A percentile compares a stretch with the other conserved stretches of the same genome.
Evolutionary conservation across 1,284 basidiomycete genomes (phyloP).

Genomic region (Kalmanozyma brasiliensis): DNA sequence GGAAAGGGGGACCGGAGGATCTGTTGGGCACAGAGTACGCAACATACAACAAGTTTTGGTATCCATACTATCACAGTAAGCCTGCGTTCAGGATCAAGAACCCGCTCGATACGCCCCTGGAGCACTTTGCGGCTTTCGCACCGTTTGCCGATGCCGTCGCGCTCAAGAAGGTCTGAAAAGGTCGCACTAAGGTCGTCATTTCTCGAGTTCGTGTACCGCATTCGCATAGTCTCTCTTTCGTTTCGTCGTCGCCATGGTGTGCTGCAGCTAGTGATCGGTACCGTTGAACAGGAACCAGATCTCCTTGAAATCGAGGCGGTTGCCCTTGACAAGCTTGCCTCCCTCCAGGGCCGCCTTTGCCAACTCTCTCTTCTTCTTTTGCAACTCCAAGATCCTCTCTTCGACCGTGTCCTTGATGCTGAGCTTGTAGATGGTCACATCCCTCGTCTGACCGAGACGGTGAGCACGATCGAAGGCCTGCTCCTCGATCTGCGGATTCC

Average conservation of each 20-base stretch:
- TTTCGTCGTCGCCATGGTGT: no score
- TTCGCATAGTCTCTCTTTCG: no score
- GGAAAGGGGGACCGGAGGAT: background rate
- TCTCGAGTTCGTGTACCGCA: no score
- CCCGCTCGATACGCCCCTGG: conserved; percentile 12
- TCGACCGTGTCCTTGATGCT: conserved; percentile 89
- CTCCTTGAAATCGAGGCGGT: conserved; percentile 61
- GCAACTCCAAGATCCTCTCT: conserved; percentile 80
- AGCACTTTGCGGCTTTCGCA: conserved; percentile 9
- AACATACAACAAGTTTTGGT: conserved; percentile 11
- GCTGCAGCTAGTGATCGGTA: conserved; percentile 11
- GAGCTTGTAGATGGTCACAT: conserved; percentile 92
- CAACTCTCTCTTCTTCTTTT: conserved; percentile 81
- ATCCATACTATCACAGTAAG: background rate
- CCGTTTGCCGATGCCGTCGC: conserved; percentile 16
- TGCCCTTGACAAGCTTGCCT: conserved; percentile 80
- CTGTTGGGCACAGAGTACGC: background rate
- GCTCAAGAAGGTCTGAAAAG: conserved; percentile 1
- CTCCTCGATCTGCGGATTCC: conserved; percentile 74
- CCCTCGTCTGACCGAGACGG: conserved; percentile 84
- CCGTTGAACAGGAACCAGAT: conserved; percentile 51
- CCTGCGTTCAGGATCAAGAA: conserved; percentile 10
- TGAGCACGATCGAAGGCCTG: conserved; percentile 95
- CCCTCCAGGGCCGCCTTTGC: conserved; percentile 87
- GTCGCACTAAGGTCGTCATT: no score